Conservation (phyloP, 225 moss, liverwort and hornwort species). For the Thuidium tamariscinum region DNA sequence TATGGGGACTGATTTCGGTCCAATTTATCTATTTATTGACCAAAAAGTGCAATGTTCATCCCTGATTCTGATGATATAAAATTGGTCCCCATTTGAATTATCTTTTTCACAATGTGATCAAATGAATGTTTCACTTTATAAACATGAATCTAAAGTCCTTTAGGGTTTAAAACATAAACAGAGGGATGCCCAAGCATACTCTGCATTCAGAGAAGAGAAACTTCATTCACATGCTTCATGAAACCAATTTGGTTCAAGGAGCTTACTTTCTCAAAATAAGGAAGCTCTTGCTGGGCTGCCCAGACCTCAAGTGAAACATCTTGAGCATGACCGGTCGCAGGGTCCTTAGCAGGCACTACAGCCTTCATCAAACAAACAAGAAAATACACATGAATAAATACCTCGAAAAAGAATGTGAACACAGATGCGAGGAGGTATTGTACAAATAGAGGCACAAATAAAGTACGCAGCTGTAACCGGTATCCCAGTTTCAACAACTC, state of each 20-base stretch:
- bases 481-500: background rate
- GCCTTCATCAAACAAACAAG: slow-evolving; percentile 20
- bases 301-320: slow-evolving; percentile 48
- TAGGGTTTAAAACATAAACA: background rate
- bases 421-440: background rate
- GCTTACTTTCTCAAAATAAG: slow-evolving; percentile 48
- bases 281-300: slow-evolving; percentile 47
- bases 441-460: background rate
- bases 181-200: background rate
- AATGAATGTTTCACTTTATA: background rate
- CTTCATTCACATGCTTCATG: background rate
- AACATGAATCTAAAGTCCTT: background rate
- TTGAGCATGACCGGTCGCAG: slow-evolving; percentile 19
- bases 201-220: background rate
- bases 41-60: background rate
- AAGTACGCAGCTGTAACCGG: background rate
- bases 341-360: slow-evolving; percentile 27
- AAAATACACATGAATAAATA: background rate
- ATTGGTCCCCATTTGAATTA: background rate
- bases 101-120: background rate
- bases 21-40: background rate
- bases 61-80: background rate
- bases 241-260: background rate
- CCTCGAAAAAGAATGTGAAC: background rate
- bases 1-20: background rate